A percentile compares a stretch with the other conserved stretches of the same genome.
Evolutionary conservation across 176 grass and related monocot species (phyloP).

Genomic region (Rhynchospora breviuscula): DNA sequence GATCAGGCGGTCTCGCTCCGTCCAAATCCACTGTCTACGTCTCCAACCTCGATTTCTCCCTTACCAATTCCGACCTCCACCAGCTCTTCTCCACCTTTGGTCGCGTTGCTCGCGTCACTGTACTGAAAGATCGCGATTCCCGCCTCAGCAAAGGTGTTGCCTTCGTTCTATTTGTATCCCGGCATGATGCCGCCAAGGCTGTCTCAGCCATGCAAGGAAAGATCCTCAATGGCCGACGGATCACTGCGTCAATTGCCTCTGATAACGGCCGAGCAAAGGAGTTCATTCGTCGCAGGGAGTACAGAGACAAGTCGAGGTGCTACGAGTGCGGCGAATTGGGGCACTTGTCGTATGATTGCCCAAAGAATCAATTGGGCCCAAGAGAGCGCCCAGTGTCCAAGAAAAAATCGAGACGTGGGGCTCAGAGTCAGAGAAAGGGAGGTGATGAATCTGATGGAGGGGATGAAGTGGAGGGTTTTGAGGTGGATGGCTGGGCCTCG

Average conservation of each 20-base stretch:
- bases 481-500: constrained; percentile 38
- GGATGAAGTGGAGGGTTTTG: constrained; percentile 16
- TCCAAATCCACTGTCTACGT: constrained; percentile 95
- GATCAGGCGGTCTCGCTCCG: constrained; percentile 81
- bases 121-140: constrained; percentile 71
- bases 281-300: constrained; percentile 89
- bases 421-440: not conserved
- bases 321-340: constrained; percentile 80
- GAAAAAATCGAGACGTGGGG: constrained; percentile 35
- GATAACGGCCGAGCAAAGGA: constrained; percentile 82
- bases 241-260: constrained; percentile 66
- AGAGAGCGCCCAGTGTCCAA: constrained; percentile 62
- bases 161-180: constrained; percentile 81
- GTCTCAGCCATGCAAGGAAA: constrained; percentile 32
- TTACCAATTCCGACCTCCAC: constrained; percentile 98
- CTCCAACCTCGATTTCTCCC: constrained; percentile 72
- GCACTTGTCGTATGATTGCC: constrained; percentile 96
- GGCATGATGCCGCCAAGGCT: constrained; percentile 54
- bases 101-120: constrained; percentile 76
- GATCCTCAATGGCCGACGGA: constrained; percentile 39
- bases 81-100: constrained; percentile 92
- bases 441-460: constrained; percentile 7
- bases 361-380: constrained; percentile 76
- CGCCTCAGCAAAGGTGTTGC: constrained; percentile 72
- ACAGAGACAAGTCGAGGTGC: constrained; percentile 78